phyloP scores from a whole-genome alignment of 805 yeast genomes.

The Jamesozyma spencerorum region DNA sequence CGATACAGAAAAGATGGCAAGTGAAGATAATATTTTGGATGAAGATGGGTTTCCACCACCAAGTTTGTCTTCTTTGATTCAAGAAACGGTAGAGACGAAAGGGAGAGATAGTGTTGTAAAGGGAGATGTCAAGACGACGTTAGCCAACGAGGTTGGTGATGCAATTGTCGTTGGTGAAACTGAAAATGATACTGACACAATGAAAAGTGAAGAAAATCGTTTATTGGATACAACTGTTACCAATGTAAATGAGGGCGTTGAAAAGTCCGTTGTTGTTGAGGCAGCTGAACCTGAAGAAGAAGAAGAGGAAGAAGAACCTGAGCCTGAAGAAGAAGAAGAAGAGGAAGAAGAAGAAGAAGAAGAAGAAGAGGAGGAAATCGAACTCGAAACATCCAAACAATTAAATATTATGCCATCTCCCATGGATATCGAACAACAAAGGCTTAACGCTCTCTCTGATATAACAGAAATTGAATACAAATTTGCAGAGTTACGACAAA shows the following conservation, averaged over 20 bases:
- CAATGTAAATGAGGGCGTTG: conserved; percentile 14
- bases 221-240: too few species aligned
- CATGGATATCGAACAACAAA: conserved; percentile 22
- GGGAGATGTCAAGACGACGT: conserved; percentile 4
- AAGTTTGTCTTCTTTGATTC: conserved; percentile 8
- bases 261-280: conserved; percentile 18
- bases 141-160: background rate
- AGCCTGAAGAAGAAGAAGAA: conserved; percentile 7
- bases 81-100: background rate
- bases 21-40: conserved; percentile 14
- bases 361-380: conserved; percentile 7
- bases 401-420: conserved; percentile 5
- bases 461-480: conserved; percentile 75
- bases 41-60: conserved; percentile 14
- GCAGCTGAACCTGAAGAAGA: conserved; percentile 3
- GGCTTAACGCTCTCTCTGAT: conserved; percentile 38
- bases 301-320: conserved; percentile 8
- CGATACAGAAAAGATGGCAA: conserved; percentile 81
- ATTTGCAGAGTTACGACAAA: conserved; percentile 80
- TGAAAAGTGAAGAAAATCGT: background rate
- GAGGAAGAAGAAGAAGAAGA: conserved; percentile 8
- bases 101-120: background rate
- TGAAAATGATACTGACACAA: background rate
- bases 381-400: conserved; percentile 1
- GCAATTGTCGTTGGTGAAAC: background rate